These are phyloP conservation scores for Aspergillus sp. DNA, from an alignment of 2,329 filamentous ascomycete genomes.

Conservation along the genomic window DNA sequence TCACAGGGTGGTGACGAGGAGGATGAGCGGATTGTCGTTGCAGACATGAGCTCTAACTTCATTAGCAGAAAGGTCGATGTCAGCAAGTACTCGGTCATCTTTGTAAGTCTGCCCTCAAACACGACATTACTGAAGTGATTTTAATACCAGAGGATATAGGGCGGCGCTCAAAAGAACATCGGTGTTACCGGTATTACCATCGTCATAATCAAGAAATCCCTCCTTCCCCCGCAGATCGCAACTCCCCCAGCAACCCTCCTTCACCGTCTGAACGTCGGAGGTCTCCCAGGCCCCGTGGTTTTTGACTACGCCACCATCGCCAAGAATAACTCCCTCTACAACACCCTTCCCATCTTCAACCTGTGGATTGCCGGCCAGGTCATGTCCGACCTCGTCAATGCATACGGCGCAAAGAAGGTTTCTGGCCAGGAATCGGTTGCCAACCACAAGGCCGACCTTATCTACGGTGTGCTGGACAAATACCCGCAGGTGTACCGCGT, in stretches of 20 bases:
- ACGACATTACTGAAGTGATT: not conserved
- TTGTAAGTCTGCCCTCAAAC: conserved; percentile 48
- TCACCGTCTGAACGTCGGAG: conserved; percentile 67
- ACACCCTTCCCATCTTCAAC: conserved; percentile 91
- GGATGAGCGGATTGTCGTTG: conserved; percentile 69
- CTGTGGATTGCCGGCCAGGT: conserved; percentile 88
- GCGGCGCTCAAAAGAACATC: conserved; percentile 89
- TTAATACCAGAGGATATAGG: conserved; percentile 24
- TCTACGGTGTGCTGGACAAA: conserved; percentile 72
- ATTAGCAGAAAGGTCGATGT: conserved; percentile 72
- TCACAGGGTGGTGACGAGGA: conserved; percentile 49
- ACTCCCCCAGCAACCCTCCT: conserved; percentile 64
- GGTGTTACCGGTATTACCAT: conserved; percentile 81
- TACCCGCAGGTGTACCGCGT: conserved; percentile 68
- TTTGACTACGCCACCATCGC: conserved; percentile 77
- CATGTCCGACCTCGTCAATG: conserved; percentile 64
- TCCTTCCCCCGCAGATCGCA: conserved; percentile 61
- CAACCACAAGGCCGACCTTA: conserved; percentile 64
- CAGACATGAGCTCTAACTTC: conserved; percentile 94
- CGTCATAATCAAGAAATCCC: conserved; percentile 71
- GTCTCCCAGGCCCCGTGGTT: conserved; percentile 58
- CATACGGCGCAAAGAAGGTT: conserved; percentile 60
- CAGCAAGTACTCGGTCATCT: conserved; percentile 73
- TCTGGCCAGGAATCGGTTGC: conserved; percentile 68
- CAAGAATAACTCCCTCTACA: conserved; percentile 93